These are phyloP conservation scores for Xylaria hypoxylon DNA, from an alignment of 2,329 filamentous ascomycete genomes.

Conservation along the genomic window DNA sequence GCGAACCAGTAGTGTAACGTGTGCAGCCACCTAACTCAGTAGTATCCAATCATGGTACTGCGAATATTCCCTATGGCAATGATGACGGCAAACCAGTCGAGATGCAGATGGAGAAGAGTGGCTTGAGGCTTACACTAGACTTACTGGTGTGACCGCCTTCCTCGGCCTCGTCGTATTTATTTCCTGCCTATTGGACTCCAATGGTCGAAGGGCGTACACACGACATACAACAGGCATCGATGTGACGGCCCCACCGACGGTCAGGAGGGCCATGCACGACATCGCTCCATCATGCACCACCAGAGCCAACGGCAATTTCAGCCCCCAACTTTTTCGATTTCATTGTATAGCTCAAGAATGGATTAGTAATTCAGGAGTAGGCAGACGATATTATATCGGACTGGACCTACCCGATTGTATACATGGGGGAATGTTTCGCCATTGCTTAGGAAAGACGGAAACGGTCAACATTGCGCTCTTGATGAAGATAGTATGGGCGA, in stretches of 20 bases:
- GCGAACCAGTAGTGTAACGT: neutral
- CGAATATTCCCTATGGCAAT: neutral
- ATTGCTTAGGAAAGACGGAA: too few species aligned
- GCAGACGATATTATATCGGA: neutral
- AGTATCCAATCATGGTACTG: neutral
- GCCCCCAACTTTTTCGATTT: constrained; percentile 18
- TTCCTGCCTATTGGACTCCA: neutral
- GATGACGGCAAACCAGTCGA: constrained; percentile 12
- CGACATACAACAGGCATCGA: constrained; percentile 6
- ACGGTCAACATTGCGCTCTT: too few species aligned
- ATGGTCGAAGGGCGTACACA: neutral
- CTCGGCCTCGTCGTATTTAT: constrained; percentile 13
- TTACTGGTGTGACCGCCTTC: neutral
- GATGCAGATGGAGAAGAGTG: neutral
- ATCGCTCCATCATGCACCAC: neutral
- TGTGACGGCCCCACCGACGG: constrained; percentile 21
- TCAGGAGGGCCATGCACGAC: constrained; percentile 16
- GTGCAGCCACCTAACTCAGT: neutral
- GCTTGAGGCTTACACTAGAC: constrained; percentile 21
- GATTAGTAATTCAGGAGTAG: neutral
- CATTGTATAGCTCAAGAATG: neutral
- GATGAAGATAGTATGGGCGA: too few species aligned
- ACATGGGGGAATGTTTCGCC: too few species aligned
- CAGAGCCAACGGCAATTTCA: neutral
- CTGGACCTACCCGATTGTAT: neutral